Evolutionary conservation across 2,329 filamentous ascomycete species (phyloP), one percentile per base, ranked within the genome.

Genomic region (Alternaria brassicicola): DNA sequence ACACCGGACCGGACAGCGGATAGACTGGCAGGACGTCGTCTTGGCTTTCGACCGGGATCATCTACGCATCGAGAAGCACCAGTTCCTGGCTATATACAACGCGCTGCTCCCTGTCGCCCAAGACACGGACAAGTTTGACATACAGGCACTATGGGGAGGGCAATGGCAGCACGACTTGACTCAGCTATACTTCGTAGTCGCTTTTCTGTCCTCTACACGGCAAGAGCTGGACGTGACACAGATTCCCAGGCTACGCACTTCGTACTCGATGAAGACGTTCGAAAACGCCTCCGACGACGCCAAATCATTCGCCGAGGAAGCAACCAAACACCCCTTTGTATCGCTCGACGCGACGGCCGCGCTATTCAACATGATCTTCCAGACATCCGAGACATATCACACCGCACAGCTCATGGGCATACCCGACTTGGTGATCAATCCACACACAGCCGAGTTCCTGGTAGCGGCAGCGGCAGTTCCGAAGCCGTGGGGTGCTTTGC

Each of bases 151-250:
- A 21, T 98, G 95, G 93, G 93, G 93, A 57, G 93, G 93, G 7
- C 70, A 86, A 61, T 99, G 96, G 94, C 87, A 89, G 62, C 87
- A 96, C 66, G 86, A 90, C 13, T 88, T 96, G 62, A 92, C 95
- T 0, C 94, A 98, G 65, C 81, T 99, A 33, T 96, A 93, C n/a
- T 97, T 98, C 74, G 86, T 98, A 52, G 89, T 90, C 63, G 93
- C 93, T 17, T 97, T 94, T 74, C 84, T 94, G 21, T 91, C 90
- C 4, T 85, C 93, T 55, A 86, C 85, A 12, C 85, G 89, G 0
- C 86, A 91, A 26, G 86, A 93, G 69, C 84, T 97, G 25, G 93
- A 98, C 74, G 90, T 92, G 3, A 90, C 88, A 12, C 90, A 90
- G 33, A 95, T 98, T 57, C 94, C 93, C 1, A 87, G 89, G 31